These are phyloP conservation scores for Fusarium verrucosum DNA, from an alignment of 2,329 filamentous ascomycete genomes.

Conservation along the genomic window DNA sequence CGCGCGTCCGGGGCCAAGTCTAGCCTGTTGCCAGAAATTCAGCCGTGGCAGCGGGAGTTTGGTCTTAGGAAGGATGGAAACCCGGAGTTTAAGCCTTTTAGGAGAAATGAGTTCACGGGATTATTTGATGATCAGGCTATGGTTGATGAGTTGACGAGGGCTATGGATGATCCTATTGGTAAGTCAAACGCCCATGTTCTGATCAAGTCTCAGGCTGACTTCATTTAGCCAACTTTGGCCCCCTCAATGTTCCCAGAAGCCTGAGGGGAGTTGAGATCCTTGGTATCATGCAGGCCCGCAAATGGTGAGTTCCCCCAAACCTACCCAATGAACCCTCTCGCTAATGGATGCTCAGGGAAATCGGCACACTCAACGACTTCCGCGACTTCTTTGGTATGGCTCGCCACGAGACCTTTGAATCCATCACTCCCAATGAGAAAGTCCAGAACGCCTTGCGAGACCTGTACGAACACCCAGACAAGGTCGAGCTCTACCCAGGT, in stretches of 20 bases:
- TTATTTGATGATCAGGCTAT: slow-evolving; percentile 24
- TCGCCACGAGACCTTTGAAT: slow-evolving; percentile 63
- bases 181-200: not conserved
- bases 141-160: slow-evolving; percentile 51
- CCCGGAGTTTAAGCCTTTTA: slow-evolving; percentile 1
- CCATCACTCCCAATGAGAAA: slow-evolving; percentile 1
- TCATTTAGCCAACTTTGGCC: slow-evolving; percentile 53
- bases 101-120: slow-evolving; percentile 15
- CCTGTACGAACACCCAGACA: slow-evolving; percentile 68
- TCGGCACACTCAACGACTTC: slow-evolving; percentile 70
- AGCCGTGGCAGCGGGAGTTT: slow-evolving; percentile 4
- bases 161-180: slow-evolving; percentile 60
- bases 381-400: slow-evolving; percentile 68
- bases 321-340: not conserved
- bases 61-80: not conserved
- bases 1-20: not conserved
- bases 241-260: slow-evolving; percentile 64
- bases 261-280: slow-evolving; percentile 67
- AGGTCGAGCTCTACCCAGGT: slow-evolving; percentile 70
- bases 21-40: not conserved
- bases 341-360: slow-evolving; percentile 48
- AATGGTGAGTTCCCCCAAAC: slow-evolving; percentile 48
- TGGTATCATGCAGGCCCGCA: slow-evolving; percentile 66
- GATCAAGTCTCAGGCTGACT: not conserved
- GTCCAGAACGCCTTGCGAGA: slow-evolving; percentile 37